Conservation (phyloP, 352 stramenopile genomes). For the Hyaloperonospora brassicae region DNA sequence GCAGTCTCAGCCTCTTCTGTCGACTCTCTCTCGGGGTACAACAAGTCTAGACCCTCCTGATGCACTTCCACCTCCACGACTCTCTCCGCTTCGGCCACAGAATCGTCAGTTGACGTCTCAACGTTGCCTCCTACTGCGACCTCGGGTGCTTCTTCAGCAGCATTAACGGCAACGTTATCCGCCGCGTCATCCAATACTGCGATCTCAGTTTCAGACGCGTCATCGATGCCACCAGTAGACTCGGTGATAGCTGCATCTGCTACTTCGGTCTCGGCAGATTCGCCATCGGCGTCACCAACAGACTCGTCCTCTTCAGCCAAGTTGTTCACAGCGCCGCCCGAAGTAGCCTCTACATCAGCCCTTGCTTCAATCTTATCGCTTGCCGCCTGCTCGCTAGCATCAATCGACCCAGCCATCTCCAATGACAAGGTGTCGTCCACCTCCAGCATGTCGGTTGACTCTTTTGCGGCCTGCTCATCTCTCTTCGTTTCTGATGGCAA, state of each 20-base stretch:
- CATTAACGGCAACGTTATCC: not conserved
- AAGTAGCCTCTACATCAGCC: not conserved
- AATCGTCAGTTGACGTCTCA: conserved; percentile 1
- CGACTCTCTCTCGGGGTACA: conserved; percentile 5
- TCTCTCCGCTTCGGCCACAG: conserved; percentile 1
- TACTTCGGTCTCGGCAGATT: conserved; percentile 5
- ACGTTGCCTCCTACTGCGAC: not conserved
- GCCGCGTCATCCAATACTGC: not conserved
- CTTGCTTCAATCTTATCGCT: not conserved
- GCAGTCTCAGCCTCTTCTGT: conserved; percentile 2
- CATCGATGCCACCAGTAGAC: not conserved
- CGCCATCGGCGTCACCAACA: conserved; percentile 1
- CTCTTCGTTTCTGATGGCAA: not conserved
- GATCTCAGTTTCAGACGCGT: not conserved
- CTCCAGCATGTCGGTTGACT: conserved; percentile 2
- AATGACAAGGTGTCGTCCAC: not conserved
- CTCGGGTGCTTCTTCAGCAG: not conserved
- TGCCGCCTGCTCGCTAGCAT: not conserved
- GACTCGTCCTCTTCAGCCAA: conserved; percentile 6
- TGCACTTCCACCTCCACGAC: conserved; percentile 21
- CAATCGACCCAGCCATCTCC: conserved; percentile 1
- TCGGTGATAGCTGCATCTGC: not conserved
- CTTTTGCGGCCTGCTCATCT: not conserved
- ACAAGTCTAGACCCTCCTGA: conserved; percentile 10
- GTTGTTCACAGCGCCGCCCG: not conserved